Percentiles rank a stretch among this genome's conserved stretches.
Evolutionary conservation across 768 basidiomycete species (phyloP).

Genomic region (Symmetrospora coprosmae): DNA sequence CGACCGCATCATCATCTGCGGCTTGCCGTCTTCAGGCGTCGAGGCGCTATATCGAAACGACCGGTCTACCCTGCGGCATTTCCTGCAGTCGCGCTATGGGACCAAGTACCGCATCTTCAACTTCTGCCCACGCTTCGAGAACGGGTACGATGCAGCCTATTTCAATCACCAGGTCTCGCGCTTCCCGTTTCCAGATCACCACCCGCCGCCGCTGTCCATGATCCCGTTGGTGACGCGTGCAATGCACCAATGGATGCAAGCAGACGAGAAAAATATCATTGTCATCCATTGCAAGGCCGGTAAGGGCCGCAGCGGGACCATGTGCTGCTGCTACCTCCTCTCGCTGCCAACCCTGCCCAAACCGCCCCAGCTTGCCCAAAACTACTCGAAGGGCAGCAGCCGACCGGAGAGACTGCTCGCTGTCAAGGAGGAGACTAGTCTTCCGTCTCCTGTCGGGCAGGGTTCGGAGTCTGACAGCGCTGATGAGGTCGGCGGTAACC

Average conservation of each 20-base stretch:
- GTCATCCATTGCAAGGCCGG: conserved; percentile 25
- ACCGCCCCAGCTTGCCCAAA: conserved; percentile 8
- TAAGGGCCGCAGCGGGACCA: conserved; percentile 20
- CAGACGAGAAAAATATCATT: conserved; percentile 7
- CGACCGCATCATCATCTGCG: conserved; percentile 19
- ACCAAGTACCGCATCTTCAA: conserved; percentile 19
- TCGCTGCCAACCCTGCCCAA: conserved; percentile 12
- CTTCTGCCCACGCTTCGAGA: conserved; percentile 24
- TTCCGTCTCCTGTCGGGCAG: no score
- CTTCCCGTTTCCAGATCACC: conserved; percentile 22
- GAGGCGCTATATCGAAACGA: conserved; percentile 21
- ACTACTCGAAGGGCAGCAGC: conserved; percentile 8
- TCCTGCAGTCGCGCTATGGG: conserved; percentile 9
- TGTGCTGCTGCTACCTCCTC: conserved; percentile 21
- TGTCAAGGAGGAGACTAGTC: no score
- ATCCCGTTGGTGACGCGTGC: conserved; percentile 10
- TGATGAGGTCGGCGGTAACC: no score
- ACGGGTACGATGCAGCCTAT: conserved; percentile 18
- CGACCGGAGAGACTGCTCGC: no score
- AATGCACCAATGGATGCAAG: conserved; percentile 9
- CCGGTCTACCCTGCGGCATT: background rate
- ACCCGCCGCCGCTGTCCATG: conserved; percentile 20
- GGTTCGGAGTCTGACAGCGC: no score
- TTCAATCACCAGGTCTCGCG: conserved; percentile 23
- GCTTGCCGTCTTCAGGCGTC: conserved; percentile 4